Evolutionary conservation across 1,284 basidiomycete genomes (phyloP), one percentile per base, ranked within the genome.

Genomic region (Sutorius eximius): DNA sequence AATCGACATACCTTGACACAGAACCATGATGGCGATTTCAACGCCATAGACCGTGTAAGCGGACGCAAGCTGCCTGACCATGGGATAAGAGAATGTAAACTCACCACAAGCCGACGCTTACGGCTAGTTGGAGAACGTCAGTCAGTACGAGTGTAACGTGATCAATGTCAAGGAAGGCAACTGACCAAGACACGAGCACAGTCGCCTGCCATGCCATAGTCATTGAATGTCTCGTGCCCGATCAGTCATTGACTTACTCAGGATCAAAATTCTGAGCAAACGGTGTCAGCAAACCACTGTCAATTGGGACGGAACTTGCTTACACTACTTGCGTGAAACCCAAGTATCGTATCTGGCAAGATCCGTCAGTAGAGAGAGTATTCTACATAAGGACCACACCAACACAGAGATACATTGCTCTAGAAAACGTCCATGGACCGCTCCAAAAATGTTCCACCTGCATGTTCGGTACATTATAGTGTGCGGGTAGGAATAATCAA

Each of bases 301-400:
- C 20, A 22, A 18, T 12, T 9, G 9, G 16, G 2, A 29, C 12
- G 34, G 27, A 22, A 37, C 5, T 29, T 32, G 40, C 64, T 44
- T 29, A 62, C 61, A 56, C 30, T 41, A 22, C 59, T 40, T 63
- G 53, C 15, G 38, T 12, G 30, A 61, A 43, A 34, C 62, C 60
- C 37, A 63, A 47, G 32, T 65, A 67, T 46, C 62, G 60, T 55
- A 63, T 51, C 62, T 67, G 5, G 32, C 8, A 15, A 37, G 44
- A 34, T 34, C 12, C 18, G 7, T 63, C 12, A 63, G 34, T 20
- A n/a, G 29, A n/a, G 13, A 12, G 9, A 29, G 34, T 20, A 13
- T 40, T 33, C 2, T 7, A 10, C 10, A 3, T 20, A 40, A 3
- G 2, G 8, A 45, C 16, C 12, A 40, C 30, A 53, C 59, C 24